These are phyloP conservation scores for Potentilla sterilis DNA, from an alignment of 306 rosid species.

Conservation along the genomic window DNA sequence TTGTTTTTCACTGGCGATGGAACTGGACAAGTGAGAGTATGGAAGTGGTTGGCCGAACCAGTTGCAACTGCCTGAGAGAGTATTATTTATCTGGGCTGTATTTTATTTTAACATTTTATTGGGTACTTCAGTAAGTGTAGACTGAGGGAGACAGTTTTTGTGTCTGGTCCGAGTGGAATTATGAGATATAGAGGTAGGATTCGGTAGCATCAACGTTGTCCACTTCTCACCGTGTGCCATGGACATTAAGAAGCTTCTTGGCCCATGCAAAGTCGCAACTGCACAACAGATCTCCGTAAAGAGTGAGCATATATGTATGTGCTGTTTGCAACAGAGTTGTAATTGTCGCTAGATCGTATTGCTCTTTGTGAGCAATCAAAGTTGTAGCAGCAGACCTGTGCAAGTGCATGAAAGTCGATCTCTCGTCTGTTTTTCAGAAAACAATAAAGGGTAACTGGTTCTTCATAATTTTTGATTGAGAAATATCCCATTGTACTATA, in stretches of 20 bases:
- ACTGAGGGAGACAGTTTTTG: slow-evolving; percentile 18
- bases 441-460: background rate
- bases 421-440: background rate
- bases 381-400: slow-evolving; percentile 4
- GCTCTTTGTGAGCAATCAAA: background rate
- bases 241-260: slow-evolving; percentile 20
- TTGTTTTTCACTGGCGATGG: slow-evolving; percentile 93
- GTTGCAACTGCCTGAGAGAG: slow-evolving; percentile 34
- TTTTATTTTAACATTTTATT: slow-evolving; percentile 9
- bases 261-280: slow-evolving; percentile 16
- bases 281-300: slow-evolving; percentile 5
- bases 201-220: slow-evolving; percentile 22
- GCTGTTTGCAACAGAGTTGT: slow-evolving; percentile 12
- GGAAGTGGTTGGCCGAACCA: slow-evolving; percentile 65
- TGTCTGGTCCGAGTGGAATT: slow-evolving; percentile 9
- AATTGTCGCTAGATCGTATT: background rate
- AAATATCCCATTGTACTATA: background rate
- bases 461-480: background rate
- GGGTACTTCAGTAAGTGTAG: slow-evolving; percentile 32
- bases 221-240: slow-evolving; percentile 21
- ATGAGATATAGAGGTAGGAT: slow-evolving; percentile 34
- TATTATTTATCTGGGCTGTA: background rate
- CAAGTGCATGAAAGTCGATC: background rate
- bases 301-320: background rate
- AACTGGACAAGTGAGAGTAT: slow-evolving; percentile 84